These are phyloP conservation scores for Calocera cornea DNA, from an alignment of 768 basidiomycete species.

Conservation along the genomic window DNA sequence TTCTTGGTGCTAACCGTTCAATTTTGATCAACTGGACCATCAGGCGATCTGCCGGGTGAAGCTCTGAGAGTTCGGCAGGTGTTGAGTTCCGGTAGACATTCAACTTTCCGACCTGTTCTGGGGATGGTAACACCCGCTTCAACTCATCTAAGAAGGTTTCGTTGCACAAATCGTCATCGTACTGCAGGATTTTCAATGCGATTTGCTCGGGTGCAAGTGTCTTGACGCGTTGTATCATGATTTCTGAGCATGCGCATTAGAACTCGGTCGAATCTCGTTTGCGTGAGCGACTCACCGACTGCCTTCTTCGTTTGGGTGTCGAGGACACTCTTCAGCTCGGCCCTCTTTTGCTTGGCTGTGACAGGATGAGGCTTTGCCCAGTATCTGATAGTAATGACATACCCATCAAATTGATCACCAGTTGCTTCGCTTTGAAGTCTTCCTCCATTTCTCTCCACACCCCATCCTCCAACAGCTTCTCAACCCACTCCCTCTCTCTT, in stretches of 20 bases:
- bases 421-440: slow-evolving; percentile 91
- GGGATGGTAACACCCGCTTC: slow-evolving; percentile 74
- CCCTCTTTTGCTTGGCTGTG: slow-evolving; percentile 66
- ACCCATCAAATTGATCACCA: slow-evolving; percentile 85
- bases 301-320: slow-evolving; percentile 85
- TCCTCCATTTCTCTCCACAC: slow-evolving; percentile 96
- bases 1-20: slow-evolving; percentile 69
- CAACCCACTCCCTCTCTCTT: slow-evolving; percentile 66
- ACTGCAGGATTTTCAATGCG: slow-evolving; percentile 67
- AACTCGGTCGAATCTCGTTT: background rate
- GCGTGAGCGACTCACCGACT: slow-evolving; percentile 48
- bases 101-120: slow-evolving; percentile 83
- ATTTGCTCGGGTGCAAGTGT: slow-evolving; percentile 77
- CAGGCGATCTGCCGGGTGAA: slow-evolving; percentile 91
- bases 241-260: slow-evolving; percentile 41
- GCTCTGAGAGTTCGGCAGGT: slow-evolving; percentile 65
- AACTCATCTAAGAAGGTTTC: slow-evolving; percentile 82
- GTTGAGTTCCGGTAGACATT: slow-evolving; percentile 81
- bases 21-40: slow-evolving; percentile 97
- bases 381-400: slow-evolving; percentile 14
- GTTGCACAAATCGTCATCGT: slow-evolving; percentile 75
- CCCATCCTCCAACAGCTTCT: slow-evolving; percentile 69
- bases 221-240: slow-evolving; percentile 78
- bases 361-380: slow-evolving; percentile 6
- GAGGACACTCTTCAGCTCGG: slow-evolving; percentile 82